phyloP scores from a whole-genome alignment of 768 basidiomycete species.

The Russula vinacea region DNA sequence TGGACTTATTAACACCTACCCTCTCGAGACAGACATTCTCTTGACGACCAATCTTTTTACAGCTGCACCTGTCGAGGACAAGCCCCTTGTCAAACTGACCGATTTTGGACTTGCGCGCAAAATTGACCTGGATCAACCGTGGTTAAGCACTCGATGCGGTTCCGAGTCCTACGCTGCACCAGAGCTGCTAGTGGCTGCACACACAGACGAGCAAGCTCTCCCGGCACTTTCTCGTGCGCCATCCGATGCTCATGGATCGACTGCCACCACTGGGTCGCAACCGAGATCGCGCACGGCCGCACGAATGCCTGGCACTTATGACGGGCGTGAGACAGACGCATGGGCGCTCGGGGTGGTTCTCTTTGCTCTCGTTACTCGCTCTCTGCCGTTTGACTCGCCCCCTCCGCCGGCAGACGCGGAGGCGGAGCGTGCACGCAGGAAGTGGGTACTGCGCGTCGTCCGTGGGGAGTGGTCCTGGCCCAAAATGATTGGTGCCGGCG shows the following conservation, averaged over 20 bases:
- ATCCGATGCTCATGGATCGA: conserved; percentile 9
- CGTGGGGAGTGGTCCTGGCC: conserved; percentile 80
- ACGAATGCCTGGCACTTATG: conserved; percentile 53
- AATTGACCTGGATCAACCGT: conserved; percentile 59
- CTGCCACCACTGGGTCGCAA: neutral
- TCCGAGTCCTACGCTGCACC: conserved; percentile 87
- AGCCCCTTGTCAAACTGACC: conserved; percentile 66
- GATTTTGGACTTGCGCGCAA: conserved; percentile 91
- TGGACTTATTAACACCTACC: neutral
- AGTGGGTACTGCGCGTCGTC: conserved; percentile 76
- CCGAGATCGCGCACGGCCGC: conserved; percentile 43
- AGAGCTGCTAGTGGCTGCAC: conserved; percentile 54
- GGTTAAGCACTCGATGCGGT: conserved; percentile 78
- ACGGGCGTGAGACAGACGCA: conserved; percentile 80
- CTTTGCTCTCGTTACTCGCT: conserved; percentile 67
- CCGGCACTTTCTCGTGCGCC: conserved; percentile 28
- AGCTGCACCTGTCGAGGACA: conserved; percentile 36
- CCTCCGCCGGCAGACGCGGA: conserved; percentile 34
- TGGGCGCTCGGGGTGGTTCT: conserved; percentile 91
- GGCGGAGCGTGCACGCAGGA: conserved; percentile 44
- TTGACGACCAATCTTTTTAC: conserved; percentile 51
- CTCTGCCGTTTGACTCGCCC: conserved; percentile 63
- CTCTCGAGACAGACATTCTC: conserved; percentile 58
- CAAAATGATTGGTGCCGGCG: conserved; percentile 13
- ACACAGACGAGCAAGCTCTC: conserved; percentile 30